A percentile compares a stretch with the other conserved stretches of the same genome.
Conservation (phyloP, 768 basidiomycete genomes). For the Sistotremastrum suecicum region DNA sequence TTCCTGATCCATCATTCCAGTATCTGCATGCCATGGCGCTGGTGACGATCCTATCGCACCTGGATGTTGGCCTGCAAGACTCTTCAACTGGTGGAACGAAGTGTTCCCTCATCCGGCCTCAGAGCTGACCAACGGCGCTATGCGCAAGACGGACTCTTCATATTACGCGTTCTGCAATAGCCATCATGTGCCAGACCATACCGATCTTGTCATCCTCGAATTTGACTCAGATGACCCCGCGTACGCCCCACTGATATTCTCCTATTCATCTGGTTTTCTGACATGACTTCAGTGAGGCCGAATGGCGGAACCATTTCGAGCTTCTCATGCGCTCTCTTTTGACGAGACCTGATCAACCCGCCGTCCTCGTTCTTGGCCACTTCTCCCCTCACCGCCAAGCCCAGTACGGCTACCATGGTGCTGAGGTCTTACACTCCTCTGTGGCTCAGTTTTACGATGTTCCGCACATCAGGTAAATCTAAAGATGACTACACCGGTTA, state of each 20-base stretch:
- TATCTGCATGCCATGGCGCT: slow-evolving; percentile 87
- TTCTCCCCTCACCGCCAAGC: slow-evolving; percentile 79
- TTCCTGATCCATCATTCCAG: slow-evolving; percentile 22
- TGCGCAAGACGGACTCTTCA: slow-evolving; percentile 79
- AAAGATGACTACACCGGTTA: not conserved
- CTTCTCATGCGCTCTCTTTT: slow-evolving; percentile 86
- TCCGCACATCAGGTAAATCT: slow-evolving; percentile 61
- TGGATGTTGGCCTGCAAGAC: slow-evolving; percentile 81
- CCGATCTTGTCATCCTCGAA: slow-evolving; percentile 91
- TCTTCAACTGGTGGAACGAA: slow-evolving; percentile 95
- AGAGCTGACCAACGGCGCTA: slow-evolving; percentile 94
- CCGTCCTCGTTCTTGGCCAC: slow-evolving; percentile 89
- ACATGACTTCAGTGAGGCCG: slow-evolving; percentile 37
- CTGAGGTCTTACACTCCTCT: slow-evolving; percentile 78
- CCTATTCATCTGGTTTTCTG: not conserved
- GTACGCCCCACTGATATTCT: slow-evolving; percentile 31
- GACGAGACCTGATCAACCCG: slow-evolving; percentile 79
- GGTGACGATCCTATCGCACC: slow-evolving; percentile 82
- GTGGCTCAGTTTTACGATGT: slow-evolving; percentile 98
- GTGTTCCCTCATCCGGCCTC: slow-evolving; percentile 98
- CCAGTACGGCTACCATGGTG: slow-evolving; percentile 71
- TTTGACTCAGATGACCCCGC: slow-evolving; percentile 83
- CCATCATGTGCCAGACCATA: slow-evolving; percentile 87
- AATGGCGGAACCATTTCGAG: slow-evolving; percentile 76
- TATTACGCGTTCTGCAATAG: slow-evolving; percentile 93